phyloP scores from a whole-genome alignment of 345 rosid species.

The Sisymbrium altissimum region DNA sequence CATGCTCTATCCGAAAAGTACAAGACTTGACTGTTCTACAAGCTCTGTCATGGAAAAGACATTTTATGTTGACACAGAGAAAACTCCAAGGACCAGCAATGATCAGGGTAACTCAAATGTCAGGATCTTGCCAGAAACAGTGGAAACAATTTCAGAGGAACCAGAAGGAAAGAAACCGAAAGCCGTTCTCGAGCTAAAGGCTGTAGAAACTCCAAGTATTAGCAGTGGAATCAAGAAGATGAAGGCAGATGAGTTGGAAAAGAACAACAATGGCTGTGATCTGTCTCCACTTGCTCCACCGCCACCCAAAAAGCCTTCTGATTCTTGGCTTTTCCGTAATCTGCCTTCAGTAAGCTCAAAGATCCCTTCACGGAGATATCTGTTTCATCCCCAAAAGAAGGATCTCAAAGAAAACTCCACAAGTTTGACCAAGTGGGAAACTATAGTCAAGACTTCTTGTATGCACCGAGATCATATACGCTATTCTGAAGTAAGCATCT shows the following conservation, averaged over 20 bases:
- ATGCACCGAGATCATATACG: conserved; percentile 70
- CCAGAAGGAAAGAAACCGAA: conserved; percentile 19
- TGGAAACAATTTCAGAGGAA: conserved; percentile 2
- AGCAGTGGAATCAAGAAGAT: conserved; percentile 18
- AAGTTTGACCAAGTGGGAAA: conserved; percentile 77
- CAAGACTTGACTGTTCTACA: conserved; percentile 35
- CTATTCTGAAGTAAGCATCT: conserved; percentile 72
- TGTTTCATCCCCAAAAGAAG: conserved; percentile 35
- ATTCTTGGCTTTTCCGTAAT: conserved; percentile 89
- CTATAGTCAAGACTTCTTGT: conserved; percentile 81
- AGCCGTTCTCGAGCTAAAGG: conserved; percentile 21
- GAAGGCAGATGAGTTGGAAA: conserved; percentile 28
- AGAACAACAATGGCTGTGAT: conserved; percentile 16
- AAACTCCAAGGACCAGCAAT: conserved; percentile 5
- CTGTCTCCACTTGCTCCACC: conserved; percentile 50
- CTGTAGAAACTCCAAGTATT: conserved; percentile 20
- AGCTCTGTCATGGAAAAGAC: conserved; percentile 59
- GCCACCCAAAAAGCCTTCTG: conserved; percentile 75
- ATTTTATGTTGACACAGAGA: conserved; percentile 56
- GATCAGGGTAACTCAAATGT: conserved; percentile 30
- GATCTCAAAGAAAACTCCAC: conserved; percentile 40
- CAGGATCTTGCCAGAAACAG: conserved; percentile 27
- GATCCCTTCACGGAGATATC: conserved; percentile 38
- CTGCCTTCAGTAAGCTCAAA: conserved; percentile 53
- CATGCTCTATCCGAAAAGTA: conserved; percentile 36